Percentiles rank a stretch among this genome's conserved stretches.
Evolutionary conservation across 495 filamentous ascomycete species (phyloP).

Genomic region (Sordaria brevicollis): DNA sequence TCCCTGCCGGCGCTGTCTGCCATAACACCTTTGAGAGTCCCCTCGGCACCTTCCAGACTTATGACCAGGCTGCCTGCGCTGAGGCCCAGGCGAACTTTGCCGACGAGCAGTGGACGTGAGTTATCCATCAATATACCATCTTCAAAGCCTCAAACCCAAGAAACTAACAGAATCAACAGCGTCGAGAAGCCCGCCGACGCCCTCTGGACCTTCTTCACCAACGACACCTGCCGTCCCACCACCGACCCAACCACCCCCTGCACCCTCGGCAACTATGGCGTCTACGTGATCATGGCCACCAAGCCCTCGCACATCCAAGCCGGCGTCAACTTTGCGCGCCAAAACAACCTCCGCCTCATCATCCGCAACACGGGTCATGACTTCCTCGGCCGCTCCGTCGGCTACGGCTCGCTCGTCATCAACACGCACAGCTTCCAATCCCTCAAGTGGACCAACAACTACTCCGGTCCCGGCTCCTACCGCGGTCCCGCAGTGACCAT

Average conservation of each 20-base stretch:
- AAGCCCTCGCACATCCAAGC: constrained; percentile 29
- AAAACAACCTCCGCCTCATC: constrained; percentile 47
- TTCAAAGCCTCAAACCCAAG: not conserved
- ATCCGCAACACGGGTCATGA: constrained; percentile 54
- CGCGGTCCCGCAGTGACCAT: constrained; percentile 34
- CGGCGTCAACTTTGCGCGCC: constrained; percentile 41
- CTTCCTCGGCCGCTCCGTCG: constrained; percentile 42
- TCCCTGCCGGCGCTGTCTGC: constrained; percentile 19
- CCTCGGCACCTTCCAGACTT: constrained; percentile 17
- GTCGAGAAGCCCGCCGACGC: constrained; percentile 18
- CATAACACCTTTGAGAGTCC: constrained; percentile 16
- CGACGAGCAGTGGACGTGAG: constrained; percentile 21
- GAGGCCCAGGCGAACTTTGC: constrained; percentile 14
- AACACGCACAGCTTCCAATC: constrained; percentile 53
- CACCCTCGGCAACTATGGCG: constrained; percentile 46
- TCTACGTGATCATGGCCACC: constrained; percentile 35
- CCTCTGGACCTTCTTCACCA: constrained; percentile 29
- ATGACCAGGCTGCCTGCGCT: constrained; percentile 17
- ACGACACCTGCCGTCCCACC: constrained; percentile 39
- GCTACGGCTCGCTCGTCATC: constrained; percentile 44
- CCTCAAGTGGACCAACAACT: constrained; percentile 30
- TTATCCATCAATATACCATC: not conserved
- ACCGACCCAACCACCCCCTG: constrained; percentile 34
- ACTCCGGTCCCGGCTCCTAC: constrained; percentile 23
- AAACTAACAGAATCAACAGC: constrained; percentile 5